A percentile compares a stretch with the other conserved stretches of the same genome.
These are phyloP conservation scores for Xylaria multiplex DNA, from an alignment of 2,329 filamentous ascomycete species.

Conservation along the genomic window DNA sequence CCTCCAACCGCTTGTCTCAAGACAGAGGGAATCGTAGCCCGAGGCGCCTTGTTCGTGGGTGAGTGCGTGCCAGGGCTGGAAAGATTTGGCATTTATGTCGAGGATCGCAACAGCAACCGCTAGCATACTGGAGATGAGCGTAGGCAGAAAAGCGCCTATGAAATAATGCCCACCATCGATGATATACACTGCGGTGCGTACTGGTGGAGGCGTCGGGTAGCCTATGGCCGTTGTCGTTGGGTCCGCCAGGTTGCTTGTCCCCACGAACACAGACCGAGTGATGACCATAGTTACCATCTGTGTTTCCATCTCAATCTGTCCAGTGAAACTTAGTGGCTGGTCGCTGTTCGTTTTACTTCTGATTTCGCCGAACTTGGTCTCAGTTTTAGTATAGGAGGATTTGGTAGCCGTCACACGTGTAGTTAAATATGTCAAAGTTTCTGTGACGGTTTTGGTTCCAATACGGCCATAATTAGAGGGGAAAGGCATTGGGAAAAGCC, in stretches of 20 bases:
- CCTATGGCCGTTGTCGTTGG: slow-evolving; percentile 40
- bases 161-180: slow-evolving; percentile 39
- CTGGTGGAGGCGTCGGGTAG: slow-evolving; percentile 24
- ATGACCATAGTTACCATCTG: slow-evolving; percentile 34
- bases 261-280: slow-evolving; percentile 31
- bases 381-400: neutral
- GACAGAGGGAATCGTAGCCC: slow-evolving; percentile 48
- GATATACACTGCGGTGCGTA: slow-evolving; percentile 14
- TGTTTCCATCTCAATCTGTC: slow-evolving; percentile 30
- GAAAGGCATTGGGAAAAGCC: too few species aligned
- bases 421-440: neutral
- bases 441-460: slow-evolving; percentile 14
- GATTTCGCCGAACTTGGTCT: neutral
- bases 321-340: neutral
- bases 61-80: slow-evolving; percentile 54
- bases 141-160: slow-evolving; percentile 41
- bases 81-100: slow-evolving; percentile 42
- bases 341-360: slow-evolving; percentile 3
- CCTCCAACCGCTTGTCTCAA: slow-evolving; percentile 41
- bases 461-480: neutral
- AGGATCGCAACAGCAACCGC: slow-evolving; percentile 41
- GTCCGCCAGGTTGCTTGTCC: slow-evolving; percentile 36
- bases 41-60: slow-evolving; percentile 45
- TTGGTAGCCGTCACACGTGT: neutral
- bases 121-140: slow-evolving; percentile 38